phyloP scores from a whole-genome alignment of 306 rosid species.

The Ceratonia siliqua region DNA sequence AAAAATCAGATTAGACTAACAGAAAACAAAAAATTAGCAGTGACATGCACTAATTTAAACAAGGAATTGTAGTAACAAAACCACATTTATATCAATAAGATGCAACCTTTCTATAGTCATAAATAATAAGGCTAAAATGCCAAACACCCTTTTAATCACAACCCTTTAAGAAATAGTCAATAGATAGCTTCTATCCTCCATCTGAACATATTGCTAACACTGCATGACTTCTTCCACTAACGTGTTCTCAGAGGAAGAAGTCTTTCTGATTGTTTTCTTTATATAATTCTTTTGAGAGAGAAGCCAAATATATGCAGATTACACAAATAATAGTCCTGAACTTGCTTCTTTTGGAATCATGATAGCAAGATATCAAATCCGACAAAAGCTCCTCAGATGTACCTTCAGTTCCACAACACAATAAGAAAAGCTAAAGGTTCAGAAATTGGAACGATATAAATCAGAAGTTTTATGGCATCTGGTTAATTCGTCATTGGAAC shows the following conservation, averaged over 20 bases:
- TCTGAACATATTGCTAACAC: background rate
- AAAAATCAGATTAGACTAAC: conserved; percentile 17
- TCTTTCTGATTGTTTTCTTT: background rate
- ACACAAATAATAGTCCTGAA: background rate
- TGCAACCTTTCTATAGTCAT: too few relatives aligned
- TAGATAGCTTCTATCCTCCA: conserved; percentile 7
- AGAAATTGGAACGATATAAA: conserved; percentile 46
- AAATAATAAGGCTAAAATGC: background rate
- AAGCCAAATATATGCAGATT: background rate
- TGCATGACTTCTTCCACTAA: background rate
- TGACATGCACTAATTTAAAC: conserved; percentile 9
- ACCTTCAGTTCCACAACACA: conserved; percentile 31
- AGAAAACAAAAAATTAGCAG: background rate
- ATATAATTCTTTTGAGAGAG: background rate
- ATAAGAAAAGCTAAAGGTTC: conserved; percentile 27
- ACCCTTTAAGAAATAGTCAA: background rate
- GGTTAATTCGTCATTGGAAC: conserved; percentile 44
- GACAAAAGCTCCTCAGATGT: conserved; percentile 46
- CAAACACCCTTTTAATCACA: background rate
- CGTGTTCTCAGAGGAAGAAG: background rate
- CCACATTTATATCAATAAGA: background rate
- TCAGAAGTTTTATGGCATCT: conserved; percentile 9
- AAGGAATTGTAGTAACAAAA: background rate
- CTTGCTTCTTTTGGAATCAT: conserved; percentile 2
- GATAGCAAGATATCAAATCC: background rate